phyloP scores from a whole-genome alignment of 2,329 filamentous ascomycete genomes.

The Aureobasidium sp. region DNA sequence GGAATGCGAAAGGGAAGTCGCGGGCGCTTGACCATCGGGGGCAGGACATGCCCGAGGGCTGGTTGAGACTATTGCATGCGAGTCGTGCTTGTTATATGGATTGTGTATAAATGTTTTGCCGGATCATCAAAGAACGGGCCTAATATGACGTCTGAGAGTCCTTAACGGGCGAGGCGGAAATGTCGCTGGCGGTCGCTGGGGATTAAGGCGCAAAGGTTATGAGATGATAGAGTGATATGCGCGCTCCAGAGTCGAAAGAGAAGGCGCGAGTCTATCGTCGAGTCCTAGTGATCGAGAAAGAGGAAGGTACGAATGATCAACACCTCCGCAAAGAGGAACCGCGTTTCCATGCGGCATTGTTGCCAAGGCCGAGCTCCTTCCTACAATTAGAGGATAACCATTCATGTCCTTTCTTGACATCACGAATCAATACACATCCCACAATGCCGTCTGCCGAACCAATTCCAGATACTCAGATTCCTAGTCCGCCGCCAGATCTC shows the following conservation, averaged over 20 bases:
- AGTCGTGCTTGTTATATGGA: constrained; percentile 10
- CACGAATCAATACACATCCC: background rate
- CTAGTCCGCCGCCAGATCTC: constrained; percentile 45
- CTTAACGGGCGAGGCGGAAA: background rate
- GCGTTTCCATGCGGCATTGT: constrained; percentile 1
- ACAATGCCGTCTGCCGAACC: constrained; percentile 72
- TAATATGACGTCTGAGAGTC: constrained; percentile 3
- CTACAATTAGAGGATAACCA: background rate
- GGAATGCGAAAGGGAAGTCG: constrained; percentile 51
- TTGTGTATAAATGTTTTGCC: background rate
- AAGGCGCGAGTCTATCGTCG: background rate
- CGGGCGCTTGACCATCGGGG: constrained; percentile 18
- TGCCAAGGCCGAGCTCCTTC: background rate
- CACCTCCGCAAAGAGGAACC: background rate
- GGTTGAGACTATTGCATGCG: constrained; percentile 8
- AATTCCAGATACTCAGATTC: constrained; percentile 76
- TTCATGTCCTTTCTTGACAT: background rate
- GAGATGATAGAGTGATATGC: too few relatives aligned
- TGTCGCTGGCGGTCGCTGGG: background rate
- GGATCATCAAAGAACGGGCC: constrained; percentile 4
- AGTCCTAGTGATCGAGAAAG: background rate
- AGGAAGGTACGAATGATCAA: constrained; percentile 3
- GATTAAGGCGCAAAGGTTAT: background rate
- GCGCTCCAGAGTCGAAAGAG: background rate
- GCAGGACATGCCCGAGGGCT: constrained; percentile 17